Conservation (phyloP, 805 yeast species). For the Cyberlindnera veronae region DNA sequence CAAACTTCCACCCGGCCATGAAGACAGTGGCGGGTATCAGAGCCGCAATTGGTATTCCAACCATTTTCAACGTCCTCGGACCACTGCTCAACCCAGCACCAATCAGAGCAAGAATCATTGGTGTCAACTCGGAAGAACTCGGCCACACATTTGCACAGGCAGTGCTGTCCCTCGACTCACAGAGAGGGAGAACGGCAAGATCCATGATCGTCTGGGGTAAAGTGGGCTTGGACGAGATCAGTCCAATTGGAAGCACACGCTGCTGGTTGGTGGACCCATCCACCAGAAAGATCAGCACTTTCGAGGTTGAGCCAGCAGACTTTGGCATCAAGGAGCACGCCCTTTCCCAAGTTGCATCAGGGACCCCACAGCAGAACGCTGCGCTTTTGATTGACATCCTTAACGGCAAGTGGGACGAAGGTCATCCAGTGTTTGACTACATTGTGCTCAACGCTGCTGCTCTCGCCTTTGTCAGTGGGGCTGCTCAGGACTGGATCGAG, state of each 20-base stretch:
- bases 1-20: slow-evolving; percentile 93
- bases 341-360: slow-evolving; percentile 66
- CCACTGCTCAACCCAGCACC: slow-evolving; percentile 93
- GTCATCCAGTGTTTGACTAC: slow-evolving; percentile 77
- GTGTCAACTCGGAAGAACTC: slow-evolving; percentile 76
- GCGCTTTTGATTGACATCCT: slow-evolving; percentile 41
- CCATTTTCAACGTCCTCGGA: slow-evolving; percentile 91
- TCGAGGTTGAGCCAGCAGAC: slow-evolving; percentile 62
- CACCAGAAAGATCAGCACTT: slow-evolving; percentile 39
- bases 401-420: slow-evolving; percentile 40
- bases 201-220: slow-evolving; percentile 94
- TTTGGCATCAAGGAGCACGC: slow-evolving; percentile 79
- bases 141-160: slow-evolving; percentile 87
- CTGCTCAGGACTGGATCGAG: slow-evolving; percentile 61
- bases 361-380: slow-evolving; percentile 88
- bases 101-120: slow-evolving; percentile 73
- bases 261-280: slow-evolving; percentile 66
- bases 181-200: slow-evolving; percentile 38
- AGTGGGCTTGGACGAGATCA: slow-evolving; percentile 88
- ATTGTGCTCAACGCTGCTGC: slow-evolving; percentile 90
- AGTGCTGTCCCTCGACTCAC: slow-evolving; percentile 56
- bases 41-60: slow-evolving; percentile 77
- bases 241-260: slow-evolving; percentile 80
- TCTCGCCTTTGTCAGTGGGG: slow-evolving; percentile 73
- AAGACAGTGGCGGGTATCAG: slow-evolving; percentile 77